Evolutionary conservation across 2,329 filamentous ascomycete genomes (phyloP).

Genomic region (Purpureocillium lavendulum): DNA sequence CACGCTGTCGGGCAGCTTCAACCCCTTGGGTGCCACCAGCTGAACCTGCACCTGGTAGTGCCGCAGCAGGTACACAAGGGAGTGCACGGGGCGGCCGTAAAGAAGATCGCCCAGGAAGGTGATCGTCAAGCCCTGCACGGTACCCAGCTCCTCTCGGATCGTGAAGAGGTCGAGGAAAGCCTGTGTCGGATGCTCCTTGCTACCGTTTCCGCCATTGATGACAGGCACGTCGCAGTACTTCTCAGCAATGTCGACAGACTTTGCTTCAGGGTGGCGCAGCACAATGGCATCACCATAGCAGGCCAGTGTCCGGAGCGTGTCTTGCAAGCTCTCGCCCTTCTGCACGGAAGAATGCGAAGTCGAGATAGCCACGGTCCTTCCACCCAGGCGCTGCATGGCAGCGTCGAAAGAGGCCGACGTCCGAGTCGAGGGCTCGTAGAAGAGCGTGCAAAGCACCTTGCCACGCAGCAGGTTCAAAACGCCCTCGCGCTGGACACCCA

Average conservation of each 20-base stretch:
- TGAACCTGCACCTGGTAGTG: constrained; percentile 95
- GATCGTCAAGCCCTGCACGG: constrained; percentile 89
- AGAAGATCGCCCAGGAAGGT: constrained; percentile 92
- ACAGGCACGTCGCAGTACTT: constrained; percentile 86
- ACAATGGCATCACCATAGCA: constrained; percentile 95
- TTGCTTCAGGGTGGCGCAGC: constrained; percentile 83
- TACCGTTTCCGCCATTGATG: constrained; percentile 95
- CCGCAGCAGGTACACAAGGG: constrained; percentile 82
- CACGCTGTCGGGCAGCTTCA: constrained; percentile 69
- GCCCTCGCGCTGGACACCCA: constrained; percentile 87
- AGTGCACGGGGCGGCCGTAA: constrained; percentile 92
- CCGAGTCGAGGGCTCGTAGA: constrained; percentile 95
- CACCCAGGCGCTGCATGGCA: constrained; percentile 96
- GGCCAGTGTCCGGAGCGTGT: constrained; percentile 85
- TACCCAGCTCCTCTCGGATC: constrained; percentile 94
- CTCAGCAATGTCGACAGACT: constrained; percentile 70
- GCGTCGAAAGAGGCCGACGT: constrained; percentile 95
- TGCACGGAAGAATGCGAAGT: constrained; percentile 81
- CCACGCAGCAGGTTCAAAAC: constrained; percentile 81
- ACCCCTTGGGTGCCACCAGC: constrained; percentile 73
- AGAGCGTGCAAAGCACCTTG: constrained; percentile 81
- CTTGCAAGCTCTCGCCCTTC: constrained; percentile 90
- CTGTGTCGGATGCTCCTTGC: constrained; percentile 93
- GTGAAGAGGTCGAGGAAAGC: constrained; percentile 97
- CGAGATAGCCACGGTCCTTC: constrained; percentile 72